Evolutionary conservation across 768 basidiomycete species (phyloP).

Genomic region (Gymnopilus junonius): DNA sequence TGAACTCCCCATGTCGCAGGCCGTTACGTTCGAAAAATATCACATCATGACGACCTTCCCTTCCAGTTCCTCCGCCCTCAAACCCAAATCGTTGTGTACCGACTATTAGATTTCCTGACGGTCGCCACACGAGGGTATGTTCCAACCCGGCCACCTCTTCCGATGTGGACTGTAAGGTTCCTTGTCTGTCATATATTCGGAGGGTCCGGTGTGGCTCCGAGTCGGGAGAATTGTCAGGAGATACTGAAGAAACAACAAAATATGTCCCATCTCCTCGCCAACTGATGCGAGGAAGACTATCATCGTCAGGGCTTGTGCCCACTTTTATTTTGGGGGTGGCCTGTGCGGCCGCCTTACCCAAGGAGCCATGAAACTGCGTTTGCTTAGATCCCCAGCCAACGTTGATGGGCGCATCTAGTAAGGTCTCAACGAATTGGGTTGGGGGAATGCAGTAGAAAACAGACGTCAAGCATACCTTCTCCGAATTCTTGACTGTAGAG

Average conservation of each 20-base stretch:
- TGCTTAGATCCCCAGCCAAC: constrained; percentile 98
- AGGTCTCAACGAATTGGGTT: constrained; percentile 14
- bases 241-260: constrained; percentile 83
- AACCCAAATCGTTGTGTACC: constrained; percentile 82
- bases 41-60: constrained; percentile 76
- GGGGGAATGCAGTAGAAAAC: not conserved
- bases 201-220: constrained; percentile 55
- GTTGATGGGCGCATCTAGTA: constrained; percentile 83
- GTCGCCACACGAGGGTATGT: constrained; percentile 80
- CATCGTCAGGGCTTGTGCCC: constrained; percentile 72
- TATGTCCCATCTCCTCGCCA: constrained; percentile 95
- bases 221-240: constrained; percentile 36
- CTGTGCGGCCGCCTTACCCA: constrained; percentile 84
- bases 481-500: constrained; percentile 82
- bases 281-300: constrained; percentile 70
- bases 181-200: constrained; percentile 78
- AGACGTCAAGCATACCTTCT: constrained; percentile 56
- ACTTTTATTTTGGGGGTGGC: constrained; percentile 44
- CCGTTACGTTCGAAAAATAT: constrained; percentile 98
- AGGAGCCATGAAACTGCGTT: constrained; percentile 96
- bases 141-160: constrained; percentile 86
- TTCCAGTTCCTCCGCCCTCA: constrained; percentile 69
- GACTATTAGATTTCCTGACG: constrained; percentile 86
- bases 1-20: constrained; percentile 88
- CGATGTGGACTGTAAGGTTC: constrained; percentile 79